Percentiles rank a stretch among this genome's conserved stretches.
Conservation (phyloP, 2,329 filamentous ascomycete species). For the Alternaria rosae region DNA sequence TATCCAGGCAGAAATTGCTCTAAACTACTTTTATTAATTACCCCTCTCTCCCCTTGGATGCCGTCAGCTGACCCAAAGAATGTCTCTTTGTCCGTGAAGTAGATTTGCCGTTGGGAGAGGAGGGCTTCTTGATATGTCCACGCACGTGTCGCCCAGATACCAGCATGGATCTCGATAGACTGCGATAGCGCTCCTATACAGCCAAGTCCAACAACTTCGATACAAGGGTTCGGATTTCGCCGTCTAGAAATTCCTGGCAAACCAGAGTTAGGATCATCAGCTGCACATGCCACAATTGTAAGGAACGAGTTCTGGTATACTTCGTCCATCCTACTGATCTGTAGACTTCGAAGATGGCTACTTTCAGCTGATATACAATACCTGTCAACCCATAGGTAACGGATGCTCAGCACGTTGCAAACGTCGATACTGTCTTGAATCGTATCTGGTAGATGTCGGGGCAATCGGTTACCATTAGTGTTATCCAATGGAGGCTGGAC, state of each 20-base stretch:
- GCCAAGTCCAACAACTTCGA: background rate
- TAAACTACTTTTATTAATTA: background rate
- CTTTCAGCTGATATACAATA: background rate
- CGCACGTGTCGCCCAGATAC: background rate
- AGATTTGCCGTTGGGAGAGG: background rate
- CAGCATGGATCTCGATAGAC: background rate
- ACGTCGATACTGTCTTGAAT: background rate
- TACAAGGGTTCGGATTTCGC: background rate
- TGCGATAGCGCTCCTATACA: background rate
- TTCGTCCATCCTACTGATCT: background rate
- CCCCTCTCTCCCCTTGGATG: background rate
- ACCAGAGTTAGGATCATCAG: background rate
- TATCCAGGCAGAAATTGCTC: background rate
- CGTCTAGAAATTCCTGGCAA: background rate
- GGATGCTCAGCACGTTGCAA: background rate
- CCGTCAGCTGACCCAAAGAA: background rate
- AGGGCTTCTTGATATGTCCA: constrained; percentile 4
- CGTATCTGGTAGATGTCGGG: background rate
- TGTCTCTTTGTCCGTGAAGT: background rate
- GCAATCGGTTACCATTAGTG: background rate
- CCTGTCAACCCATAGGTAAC: constrained; percentile 3
- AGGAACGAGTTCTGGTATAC: background rate
- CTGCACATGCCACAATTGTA: background rate
- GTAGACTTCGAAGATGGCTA: background rate
- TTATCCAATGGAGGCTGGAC: background rate